A percentile compares a stretch with the other conserved stretches of the same genome.
These are phyloP conservation scores for Leptosphaerulina australis DNA, from an alignment of 2,329 filamentous ascomycete genomes.

Conservation along the genomic window DNA sequence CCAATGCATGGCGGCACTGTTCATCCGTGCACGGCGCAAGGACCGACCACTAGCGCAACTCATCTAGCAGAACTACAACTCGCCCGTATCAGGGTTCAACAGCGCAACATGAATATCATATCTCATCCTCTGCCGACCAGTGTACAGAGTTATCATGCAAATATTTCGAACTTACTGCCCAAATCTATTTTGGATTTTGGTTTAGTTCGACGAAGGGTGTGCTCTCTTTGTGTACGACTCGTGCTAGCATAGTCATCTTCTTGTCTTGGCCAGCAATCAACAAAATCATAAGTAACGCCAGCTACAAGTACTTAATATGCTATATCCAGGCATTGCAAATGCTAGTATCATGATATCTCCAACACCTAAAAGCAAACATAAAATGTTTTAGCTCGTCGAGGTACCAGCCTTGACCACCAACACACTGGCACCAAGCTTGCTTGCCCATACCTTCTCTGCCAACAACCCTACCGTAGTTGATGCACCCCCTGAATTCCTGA, in stretches of 20 bases:
- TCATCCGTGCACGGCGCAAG: slow-evolving; percentile 14
- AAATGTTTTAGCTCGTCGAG: background rate
- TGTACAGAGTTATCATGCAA: background rate
- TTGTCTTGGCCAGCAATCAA: background rate
- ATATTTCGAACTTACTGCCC: background rate
- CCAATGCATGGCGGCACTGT: slow-evolving; percentile 15
- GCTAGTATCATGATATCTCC: background rate
- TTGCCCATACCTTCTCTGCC: slow-evolving; percentile 64
- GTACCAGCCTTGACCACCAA: slow-evolving; percentile 69
- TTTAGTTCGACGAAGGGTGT: background rate
- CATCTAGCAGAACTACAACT: slow-evolving; percentile 5
- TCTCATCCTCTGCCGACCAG: background rate
- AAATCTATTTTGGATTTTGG: too few relatives aligned
- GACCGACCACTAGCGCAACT: slow-evolving; percentile 11
- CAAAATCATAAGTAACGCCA: background rate
- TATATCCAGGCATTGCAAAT: background rate
- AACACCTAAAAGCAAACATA: background rate
- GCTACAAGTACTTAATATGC: background rate
- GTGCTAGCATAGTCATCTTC: background rate
- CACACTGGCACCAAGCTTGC: slow-evolving; percentile 68
- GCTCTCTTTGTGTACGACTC: background rate
- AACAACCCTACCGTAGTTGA: slow-evolving; percentile 62
- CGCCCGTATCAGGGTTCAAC: slow-evolving; percentile 8
- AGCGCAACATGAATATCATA: background rate
- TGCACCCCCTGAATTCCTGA: slow-evolving; percentile 35